Evolutionary conservation across 805 yeast species (phyloP), one percentile per base, ranked within the genome.

Genomic region (Suhomyces pyralidae): DNA sequence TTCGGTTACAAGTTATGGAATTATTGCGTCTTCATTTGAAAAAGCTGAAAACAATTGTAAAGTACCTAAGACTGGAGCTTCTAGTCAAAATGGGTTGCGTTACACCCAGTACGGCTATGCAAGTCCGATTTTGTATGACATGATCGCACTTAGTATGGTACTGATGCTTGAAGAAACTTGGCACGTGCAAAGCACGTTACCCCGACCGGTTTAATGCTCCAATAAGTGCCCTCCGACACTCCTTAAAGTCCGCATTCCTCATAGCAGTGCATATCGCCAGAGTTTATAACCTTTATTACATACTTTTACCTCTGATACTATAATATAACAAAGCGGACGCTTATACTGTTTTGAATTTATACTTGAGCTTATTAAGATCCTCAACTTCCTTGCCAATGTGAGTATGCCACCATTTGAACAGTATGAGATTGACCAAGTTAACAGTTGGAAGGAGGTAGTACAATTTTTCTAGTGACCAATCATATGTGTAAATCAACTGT

Each of bases 271-370:
- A 15, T 36, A 3, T 2, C 8, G 12, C 28, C 28, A 26, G 28
- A 26, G 28, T 26, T 26, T 26, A 26, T 26, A 8, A 26, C 12
- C 10, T 2, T 25, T 10, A 10, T 9, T 26, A 9, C 28, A 9
- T 9, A 26, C 28, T 26, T 7, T 15, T 36, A 5, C 22, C 42
- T 19, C 24, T 38, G 24, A 38, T 19, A 20, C 20, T 22, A 4
- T 12, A 17, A 43, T 43, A 14, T 43, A 43, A 22, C 42, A 9
- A 9, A 38, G 24, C 7, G 4, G 14, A 26, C 9, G n/a, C 24
- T 46, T 46, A 64, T 3, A 60, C 66, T 28, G 53, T 57, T 50
- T 65, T 65, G 55, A 50, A 65, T 54, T 65, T 63, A 48, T 65
- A 65, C 49, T 55, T 54, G 40, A 62, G 48, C 10, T 49, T 53